These are phyloP conservation scores for Aspergillus neoniger DNA, from an alignment of 2,329 filamentous ascomycete species.

Conservation along the genomic window DNA sequence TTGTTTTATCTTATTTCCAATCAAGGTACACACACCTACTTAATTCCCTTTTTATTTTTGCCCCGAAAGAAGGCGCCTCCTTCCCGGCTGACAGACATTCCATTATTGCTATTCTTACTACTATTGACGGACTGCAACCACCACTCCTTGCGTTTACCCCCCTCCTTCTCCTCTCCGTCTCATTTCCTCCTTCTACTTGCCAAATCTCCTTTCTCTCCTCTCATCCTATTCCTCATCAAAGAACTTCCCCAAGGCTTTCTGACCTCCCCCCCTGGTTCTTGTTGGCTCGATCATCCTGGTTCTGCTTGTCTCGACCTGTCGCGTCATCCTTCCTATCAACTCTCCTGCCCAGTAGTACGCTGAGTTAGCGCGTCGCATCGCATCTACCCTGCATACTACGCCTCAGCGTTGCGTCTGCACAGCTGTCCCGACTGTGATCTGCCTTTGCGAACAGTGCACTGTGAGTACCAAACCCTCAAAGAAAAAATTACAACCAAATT, in stretches of 20 bases:
- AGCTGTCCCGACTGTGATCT: conserved; percentile 13
- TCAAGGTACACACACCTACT: not conserved
- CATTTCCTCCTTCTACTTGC: conserved; percentile 7
- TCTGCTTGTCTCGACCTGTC: conserved; percentile 11
- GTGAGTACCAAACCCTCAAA: conserved; percentile 15
- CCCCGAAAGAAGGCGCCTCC: conserved; percentile 7
- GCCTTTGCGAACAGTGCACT: conserved; percentile 10
- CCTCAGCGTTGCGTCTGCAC: conserved; percentile 19
- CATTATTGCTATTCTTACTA: conserved; percentile 16
- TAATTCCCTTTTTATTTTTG: not conserved
- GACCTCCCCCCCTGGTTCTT: not conserved
- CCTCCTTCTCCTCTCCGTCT: conserved; percentile 12
- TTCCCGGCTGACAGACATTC: conserved; percentile 19
- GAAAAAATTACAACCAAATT: not conserved
- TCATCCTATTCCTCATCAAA: conserved; percentile 6
- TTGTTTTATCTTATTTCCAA: not conserved
- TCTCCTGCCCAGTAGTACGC: conserved; percentile 11
- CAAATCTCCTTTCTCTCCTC: conserved; percentile 6
- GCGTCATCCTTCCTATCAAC: conserved; percentile 17
- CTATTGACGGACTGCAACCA: conserved; percentile 17
- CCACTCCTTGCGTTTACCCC: conserved; percentile 13
- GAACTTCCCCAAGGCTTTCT: conserved; percentile 7
- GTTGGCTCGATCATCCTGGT: conserved; percentile 1
- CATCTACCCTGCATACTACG: conserved; percentile 19
- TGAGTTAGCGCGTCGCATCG: conserved; percentile 26